Conservation (phyloP, 164 flowering plant species). For the Magnolia changhungtana region DNA sequence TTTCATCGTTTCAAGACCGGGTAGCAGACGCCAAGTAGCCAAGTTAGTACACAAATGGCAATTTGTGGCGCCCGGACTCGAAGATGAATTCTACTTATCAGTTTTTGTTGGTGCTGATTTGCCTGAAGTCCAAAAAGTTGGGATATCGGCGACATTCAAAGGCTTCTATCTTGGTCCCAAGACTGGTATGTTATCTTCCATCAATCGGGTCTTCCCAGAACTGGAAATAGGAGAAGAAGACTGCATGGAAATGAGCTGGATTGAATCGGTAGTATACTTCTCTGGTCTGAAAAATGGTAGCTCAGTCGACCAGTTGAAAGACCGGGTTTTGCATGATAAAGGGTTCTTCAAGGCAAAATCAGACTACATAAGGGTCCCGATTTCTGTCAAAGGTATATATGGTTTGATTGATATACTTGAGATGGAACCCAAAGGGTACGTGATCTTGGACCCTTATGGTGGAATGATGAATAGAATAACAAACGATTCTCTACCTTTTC, state of each 20-base stretch:
- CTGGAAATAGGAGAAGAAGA: slow-evolving; percentile 12
- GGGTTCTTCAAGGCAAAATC: slow-evolving; percentile 29
- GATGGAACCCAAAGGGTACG: slow-evolving; percentile 24
- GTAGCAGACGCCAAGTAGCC: slow-evolving; percentile 4
- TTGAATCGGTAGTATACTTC: slow-evolving; percentile 25
- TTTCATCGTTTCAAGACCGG: slow-evolving; percentile 18
- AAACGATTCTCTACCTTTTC: slow-evolving; percentile 20
- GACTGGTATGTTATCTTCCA: background rate
- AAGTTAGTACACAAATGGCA: slow-evolving; percentile 26
- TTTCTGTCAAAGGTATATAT: slow-evolving; percentile 14
- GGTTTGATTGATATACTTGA: slow-evolving; percentile 6
- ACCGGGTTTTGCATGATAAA: slow-evolving; percentile 21
- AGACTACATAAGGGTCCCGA: slow-evolving; percentile 17
- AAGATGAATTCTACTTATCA: slow-evolving; percentile 19
- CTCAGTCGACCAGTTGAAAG: slow-evolving; percentile 15
- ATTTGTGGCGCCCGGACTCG: slow-evolving; percentile 10
- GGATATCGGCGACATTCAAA: slow-evolving; percentile 22
- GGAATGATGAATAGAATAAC: slow-evolving; percentile 22
- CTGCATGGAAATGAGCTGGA: slow-evolving; percentile 29
- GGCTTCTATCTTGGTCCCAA: slow-evolving; percentile 24
- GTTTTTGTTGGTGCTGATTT: slow-evolving; percentile 16
- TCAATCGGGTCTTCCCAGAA: slow-evolving; percentile 21
- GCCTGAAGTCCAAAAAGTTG: slow-evolving; percentile 7
- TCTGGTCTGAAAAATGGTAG: slow-evolving; percentile 14
- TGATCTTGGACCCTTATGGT: slow-evolving; percentile 32